These are phyloP conservation scores for Paradendryphiella salina DNA, from an alignment of 2,329 filamentous ascomycete genomes.

Conservation along the genomic window DNA sequence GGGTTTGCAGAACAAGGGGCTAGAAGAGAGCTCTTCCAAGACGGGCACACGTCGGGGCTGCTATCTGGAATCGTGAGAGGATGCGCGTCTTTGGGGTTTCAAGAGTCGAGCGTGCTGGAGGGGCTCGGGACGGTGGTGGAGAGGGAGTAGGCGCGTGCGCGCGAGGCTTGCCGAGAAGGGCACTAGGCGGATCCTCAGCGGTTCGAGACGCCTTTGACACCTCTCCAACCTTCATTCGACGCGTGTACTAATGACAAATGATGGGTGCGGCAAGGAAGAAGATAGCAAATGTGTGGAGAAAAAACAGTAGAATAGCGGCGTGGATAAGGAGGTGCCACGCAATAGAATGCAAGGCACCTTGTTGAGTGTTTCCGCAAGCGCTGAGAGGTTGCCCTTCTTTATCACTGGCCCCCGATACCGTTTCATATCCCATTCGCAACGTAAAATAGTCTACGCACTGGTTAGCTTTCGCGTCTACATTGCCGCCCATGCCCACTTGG, in stretches of 20 bases:
- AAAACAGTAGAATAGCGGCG: conserved; percentile 3
- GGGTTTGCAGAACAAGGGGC: conserved; percentile 6
- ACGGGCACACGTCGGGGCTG: conserved; percentile 6
- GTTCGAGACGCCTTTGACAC: conserved; percentile 17
- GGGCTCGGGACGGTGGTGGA: conserved; percentile 28
- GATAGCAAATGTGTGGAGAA: conserved; percentile 11
- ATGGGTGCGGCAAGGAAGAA: conserved; percentile 1
- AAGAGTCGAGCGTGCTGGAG: conserved; percentile 28
- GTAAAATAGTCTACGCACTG: conserved; percentile 25
- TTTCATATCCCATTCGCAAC: conserved; percentile 37
- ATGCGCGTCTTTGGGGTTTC: conserved; percentile 32
- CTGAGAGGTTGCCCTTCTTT: conserved; percentile 31
- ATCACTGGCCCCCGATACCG: conserved; percentile 30
- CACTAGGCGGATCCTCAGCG: conserved; percentile 23
- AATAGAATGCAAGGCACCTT: conserved; percentile 15
- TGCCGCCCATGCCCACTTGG: conserved; percentile 10
- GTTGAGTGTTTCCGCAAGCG: conserved; percentile 31
- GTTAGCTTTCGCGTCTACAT: conserved; percentile 18
- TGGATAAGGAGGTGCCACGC: conserved; percentile 1
- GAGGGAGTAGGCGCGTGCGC: conserved; percentile 35
- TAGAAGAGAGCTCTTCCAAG: not conserved
- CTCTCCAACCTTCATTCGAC: conserved; percentile 10
- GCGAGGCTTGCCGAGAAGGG: conserved; percentile 37
- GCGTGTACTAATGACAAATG: conserved; percentile 5
- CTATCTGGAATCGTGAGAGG: conserved; percentile 4